Percentiles rank a stretch among this genome's conserved stretches.
These are phyloP conservation scores for Blastomyces emzantsi DNA, from an alignment of 2,329 filamentous ascomycete genomes.

Conservation along the genomic window DNA sequence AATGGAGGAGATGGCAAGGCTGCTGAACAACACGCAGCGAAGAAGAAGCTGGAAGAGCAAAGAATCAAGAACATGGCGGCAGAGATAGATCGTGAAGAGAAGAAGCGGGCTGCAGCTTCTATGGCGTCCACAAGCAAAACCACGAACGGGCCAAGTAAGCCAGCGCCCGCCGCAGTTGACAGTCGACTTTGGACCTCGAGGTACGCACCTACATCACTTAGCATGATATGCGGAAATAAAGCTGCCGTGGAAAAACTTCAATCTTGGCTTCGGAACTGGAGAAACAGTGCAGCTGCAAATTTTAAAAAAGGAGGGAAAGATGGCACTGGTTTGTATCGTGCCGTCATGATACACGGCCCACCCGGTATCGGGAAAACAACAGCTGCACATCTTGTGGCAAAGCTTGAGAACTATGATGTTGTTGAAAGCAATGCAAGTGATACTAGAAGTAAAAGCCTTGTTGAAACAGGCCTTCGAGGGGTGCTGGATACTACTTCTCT, in stretches of 20 bases:
- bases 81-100: slow-evolving; percentile 79
- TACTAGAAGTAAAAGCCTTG: slow-evolving; percentile 87
- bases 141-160: neutral
- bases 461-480: slow-evolving; percentile 79
- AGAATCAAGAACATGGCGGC: slow-evolving; percentile 71
- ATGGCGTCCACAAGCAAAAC: slow-evolving; percentile 40
- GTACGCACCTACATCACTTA: slow-evolving; percentile 77
- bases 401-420: slow-evolving; percentile 85
- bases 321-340: slow-evolving; percentile 71
- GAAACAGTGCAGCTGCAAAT: slow-evolving; percentile 63
- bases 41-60: slow-evolving; percentile 73
- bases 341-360: slow-evolving; percentile 91
- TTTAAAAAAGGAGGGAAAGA: slow-evolving; percentile 80
- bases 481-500: slow-evolving; percentile 91
- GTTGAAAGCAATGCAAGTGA: slow-evolving; percentile 96
- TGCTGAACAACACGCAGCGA: slow-evolving; percentile 74
- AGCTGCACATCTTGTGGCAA: slow-evolving; percentile 86
- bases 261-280: slow-evolving; percentile 75
- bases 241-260: slow-evolving; percentile 80
- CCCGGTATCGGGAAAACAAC: slow-evolving; percentile 98
- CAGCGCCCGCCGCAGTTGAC: slow-evolving; percentile 29
- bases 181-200: slow-evolving; percentile 85
- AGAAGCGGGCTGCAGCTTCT: slow-evolving; percentile 39
- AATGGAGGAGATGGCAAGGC: slow-evolving; percentile 83
- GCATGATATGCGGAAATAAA: slow-evolving; percentile 94